A percentile compares a stretch with the other conserved stretches of the same genome.
phyloP scores from a whole-genome alignment of 2,329 filamentous ascomycete genomes.

The Botrytis sinoallii region DNA sequence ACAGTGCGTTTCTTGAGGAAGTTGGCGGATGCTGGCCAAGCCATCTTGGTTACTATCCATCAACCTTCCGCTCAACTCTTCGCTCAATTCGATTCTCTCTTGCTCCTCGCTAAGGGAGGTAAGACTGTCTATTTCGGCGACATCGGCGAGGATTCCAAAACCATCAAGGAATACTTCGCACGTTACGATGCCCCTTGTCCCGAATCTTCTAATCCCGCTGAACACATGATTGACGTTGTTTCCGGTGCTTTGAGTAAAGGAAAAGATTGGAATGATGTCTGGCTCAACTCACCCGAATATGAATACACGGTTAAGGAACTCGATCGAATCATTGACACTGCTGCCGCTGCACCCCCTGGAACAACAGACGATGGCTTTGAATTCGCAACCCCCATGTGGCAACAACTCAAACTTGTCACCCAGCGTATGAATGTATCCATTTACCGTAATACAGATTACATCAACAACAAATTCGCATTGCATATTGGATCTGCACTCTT shows the following conservation, averaged over 20 bases:
- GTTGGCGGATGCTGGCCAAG: constrained; percentile 53
- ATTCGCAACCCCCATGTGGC: constrained; percentile 50
- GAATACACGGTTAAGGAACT: constrained; percentile 55
- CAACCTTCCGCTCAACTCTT: constrained; percentile 54
- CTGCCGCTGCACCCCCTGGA: constrained; percentile 38
- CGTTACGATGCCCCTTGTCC: constrained; percentile 47
- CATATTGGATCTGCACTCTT: constrained; percentile 55
- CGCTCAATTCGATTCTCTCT: constrained; percentile 55
- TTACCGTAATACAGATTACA: constrained; percentile 60
- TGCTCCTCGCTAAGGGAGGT: constrained; percentile 63
- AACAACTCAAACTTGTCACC: constrained; percentile 41
- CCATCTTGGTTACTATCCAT: constrained; percentile 54
- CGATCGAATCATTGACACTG: constrained; percentile 51
- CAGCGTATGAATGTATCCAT: constrained; percentile 46
- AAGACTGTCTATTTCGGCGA: constrained; percentile 68
- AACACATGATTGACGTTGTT: constrained; percentile 46
- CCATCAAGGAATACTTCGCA: constrained; percentile 60
- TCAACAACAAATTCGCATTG: constrained; percentile 49
- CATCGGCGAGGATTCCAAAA: constrained; percentile 57
- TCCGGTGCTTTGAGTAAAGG: constrained; percentile 51
- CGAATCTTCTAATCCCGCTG: constrained; percentile 42
- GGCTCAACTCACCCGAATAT: constrained; percentile 59
- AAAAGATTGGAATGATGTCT: constrained; percentile 65
- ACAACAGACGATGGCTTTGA: constrained; percentile 45
- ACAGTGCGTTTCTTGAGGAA: constrained; percentile 61